Percentiles rank a stretch among this genome's conserved stretches.
Evolutionary conservation across 2,329 filamentous ascomycete species (phyloP).

Genomic region (Apiospora hydei): DNA sequence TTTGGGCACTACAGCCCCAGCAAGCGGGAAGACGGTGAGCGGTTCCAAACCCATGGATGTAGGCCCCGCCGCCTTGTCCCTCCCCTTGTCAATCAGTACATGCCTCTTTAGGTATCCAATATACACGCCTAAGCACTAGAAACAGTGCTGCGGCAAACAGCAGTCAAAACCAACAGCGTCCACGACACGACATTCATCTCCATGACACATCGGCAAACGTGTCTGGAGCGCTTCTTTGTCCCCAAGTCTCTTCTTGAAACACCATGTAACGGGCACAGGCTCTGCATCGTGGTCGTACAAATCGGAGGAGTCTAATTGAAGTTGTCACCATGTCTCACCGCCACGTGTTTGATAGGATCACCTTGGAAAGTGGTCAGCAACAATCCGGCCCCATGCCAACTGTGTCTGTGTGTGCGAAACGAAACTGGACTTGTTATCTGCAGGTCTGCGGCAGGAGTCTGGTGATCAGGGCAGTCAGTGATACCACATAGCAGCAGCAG

Average conservation of each 20-base stretch:
- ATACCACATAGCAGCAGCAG: neutral
- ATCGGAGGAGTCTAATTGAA: constrained; percentile 3
- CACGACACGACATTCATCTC: neutral
- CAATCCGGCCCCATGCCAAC: constrained; percentile 7
- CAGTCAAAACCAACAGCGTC: constrained; percentile 12
- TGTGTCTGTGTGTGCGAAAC: constrained; percentile 4
- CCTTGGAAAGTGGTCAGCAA: constrained; percentile 15
- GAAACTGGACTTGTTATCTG: neutral
- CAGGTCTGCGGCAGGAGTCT: neutral
- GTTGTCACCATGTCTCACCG: constrained; percentile 13
- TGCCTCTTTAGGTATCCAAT: neutral
- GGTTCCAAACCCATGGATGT: neutral
- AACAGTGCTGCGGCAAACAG: neutral
- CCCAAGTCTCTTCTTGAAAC: constrained; percentile 20
- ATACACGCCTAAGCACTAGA: neutral
- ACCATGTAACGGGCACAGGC: neutral
- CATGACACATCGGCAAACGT: neutral
- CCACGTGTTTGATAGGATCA: constrained; percentile 19
- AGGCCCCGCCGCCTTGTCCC: neutral
- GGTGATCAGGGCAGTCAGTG: neutral
- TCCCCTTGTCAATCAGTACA: neutral
- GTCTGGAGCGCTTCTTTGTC: neutral
- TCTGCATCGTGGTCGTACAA: constrained; percentile 1
- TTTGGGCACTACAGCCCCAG: neutral
- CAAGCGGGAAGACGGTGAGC: constrained; percentile 17